A percentile compares a stretch with the other conserved stretches of the same genome.
Evolutionary conservation across 108 stramenopile genomes (phyloP).

Genomic region (Nitzschia palea): DNA sequence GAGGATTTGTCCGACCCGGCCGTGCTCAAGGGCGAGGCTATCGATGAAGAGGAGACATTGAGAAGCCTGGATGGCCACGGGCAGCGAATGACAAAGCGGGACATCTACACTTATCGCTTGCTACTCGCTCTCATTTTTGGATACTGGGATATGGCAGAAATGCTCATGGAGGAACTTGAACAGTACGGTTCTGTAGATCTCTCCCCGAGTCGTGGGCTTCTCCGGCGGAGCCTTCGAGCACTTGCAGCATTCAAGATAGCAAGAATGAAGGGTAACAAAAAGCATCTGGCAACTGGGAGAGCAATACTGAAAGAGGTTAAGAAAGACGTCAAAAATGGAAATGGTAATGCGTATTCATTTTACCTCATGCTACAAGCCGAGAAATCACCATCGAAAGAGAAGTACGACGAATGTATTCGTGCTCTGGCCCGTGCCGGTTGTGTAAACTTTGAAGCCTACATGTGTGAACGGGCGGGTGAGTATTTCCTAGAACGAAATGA

Average conservation of each 20-base stretch:
- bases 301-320: slow-evolving; percentile 20
- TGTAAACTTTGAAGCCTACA: slow-evolving; percentile 31
- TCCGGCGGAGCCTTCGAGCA: slow-evolving; percentile 10
- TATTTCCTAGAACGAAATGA: slow-evolving; percentile 30
- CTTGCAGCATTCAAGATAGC: slow-evolving; percentile 15
- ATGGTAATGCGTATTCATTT: slow-evolving; percentile 19
- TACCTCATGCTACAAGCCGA: slow-evolving; percentile 31
- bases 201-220: slow-evolving; percentile 3
- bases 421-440: slow-evolving; percentile 30
- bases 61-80: slow-evolving; percentile 16
- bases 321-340: slow-evolving; percentile 22
- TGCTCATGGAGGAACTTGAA: slow-evolving; percentile 14
- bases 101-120: slow-evolving; percentile 26
- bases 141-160: slow-evolving; percentile 18
- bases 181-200: not conserved
- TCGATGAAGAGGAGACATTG: slow-evolving; percentile 21
- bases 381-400: slow-evolving; percentile 31
- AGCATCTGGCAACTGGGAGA: slow-evolving; percentile 11
- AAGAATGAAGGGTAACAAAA: not conserved
- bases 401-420: slow-evolving; percentile 31
- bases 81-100: slow-evolving; percentile 32
- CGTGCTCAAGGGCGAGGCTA: slow-evolving; percentile 12
- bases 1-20: slow-evolving; percentile 13
- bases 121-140: slow-evolving; percentile 27
- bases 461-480: slow-evolving; percentile 34